Evolutionary conservation across 2,329 filamentous ascomycete genomes (phyloP), one percentile per base, ranked within the genome.

Genomic region (Beauveria scarabaeidicola): DNA sequence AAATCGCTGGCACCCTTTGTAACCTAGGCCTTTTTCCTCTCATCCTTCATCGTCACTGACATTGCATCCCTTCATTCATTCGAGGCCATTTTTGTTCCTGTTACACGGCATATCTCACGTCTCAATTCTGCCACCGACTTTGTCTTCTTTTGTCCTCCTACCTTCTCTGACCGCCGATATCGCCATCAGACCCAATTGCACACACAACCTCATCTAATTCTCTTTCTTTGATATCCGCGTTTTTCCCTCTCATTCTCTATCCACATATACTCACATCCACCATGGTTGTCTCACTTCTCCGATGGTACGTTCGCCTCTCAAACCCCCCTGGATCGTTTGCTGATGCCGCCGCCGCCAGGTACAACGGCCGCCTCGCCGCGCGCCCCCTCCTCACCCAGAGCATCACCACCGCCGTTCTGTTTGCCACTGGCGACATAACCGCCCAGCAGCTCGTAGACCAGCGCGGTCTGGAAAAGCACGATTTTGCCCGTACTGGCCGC

Each of bases 401-500:
- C 71, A 77, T 96, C 67, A 96, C 91, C 60, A 97, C 93, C 43
- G 89, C 90, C 52, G 82, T 97, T 61, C 86, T 99, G 64, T 99
- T 97, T 72, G 92, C 89, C 61, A 90, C 91, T 15, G 94, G 94
- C 68, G 94, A 99, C 76, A 80, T 88, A 62, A 86, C 95, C 65
- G 91, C 94, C 41, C 94, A 99, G 75, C 93, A 97, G 76, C 80
- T 85, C 40, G 89, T 99, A 61, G 93, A 97, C 76, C 87, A 85
- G 73, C 86, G 82, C 68, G 92, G 91, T 19, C 65, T 89, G 27
- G 76, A 87, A 66, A 88, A 89, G 64, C 93, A 99, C 72, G 88
- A 93, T 69, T 66, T 85, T 41, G 76, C 77, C 29, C 83, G 90
- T 57, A 92, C 89, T 32, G 86, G 80, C 11, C 86, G 90, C 67